These are phyloP conservation scores for Anthracocystis setariae DNA, from an alignment of 1,284 basidiomycete genomes.

Conservation along the genomic window DNA sequence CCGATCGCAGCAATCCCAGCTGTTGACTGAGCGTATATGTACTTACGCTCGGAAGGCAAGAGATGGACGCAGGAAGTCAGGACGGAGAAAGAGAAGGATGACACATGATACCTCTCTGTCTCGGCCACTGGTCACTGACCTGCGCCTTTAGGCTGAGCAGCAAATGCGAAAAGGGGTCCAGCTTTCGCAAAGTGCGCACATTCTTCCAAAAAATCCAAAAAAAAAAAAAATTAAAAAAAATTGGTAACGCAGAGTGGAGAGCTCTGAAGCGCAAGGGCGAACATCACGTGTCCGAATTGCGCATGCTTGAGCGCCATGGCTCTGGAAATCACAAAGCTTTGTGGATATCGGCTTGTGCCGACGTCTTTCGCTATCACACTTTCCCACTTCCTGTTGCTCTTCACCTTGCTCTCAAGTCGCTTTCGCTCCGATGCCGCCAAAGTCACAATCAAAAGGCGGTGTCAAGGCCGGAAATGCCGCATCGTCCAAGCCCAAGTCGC, in stretches of 20 bases:
- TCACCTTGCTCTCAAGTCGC: no score
- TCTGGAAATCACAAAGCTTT: background rate
- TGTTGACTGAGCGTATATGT: background rate
- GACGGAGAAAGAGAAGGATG: constrained; percentile 1
- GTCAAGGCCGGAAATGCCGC: constrained; percentile 20
- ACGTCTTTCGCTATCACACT: constrained; percentile 3
- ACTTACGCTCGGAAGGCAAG: background rate
- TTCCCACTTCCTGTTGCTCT: background rate
- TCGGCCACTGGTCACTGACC: constrained; percentile 3
- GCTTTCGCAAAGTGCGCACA: background rate
- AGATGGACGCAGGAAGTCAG: background rate
- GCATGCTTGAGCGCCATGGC: no score
- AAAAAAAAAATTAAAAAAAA: constrained; percentile 12
- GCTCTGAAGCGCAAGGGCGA: no score
- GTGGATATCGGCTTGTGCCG: background rate
- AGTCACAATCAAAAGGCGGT: constrained; percentile 25
- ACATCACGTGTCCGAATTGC: no score
- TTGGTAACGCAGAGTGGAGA: constrained; percentile 6
- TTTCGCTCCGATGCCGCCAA: constrained; percentile 33
- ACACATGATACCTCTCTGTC: background rate
- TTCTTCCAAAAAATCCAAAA: constrained; percentile 17
- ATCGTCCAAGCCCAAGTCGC: constrained; percentile 37
- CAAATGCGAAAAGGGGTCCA: constrained; percentile 1
- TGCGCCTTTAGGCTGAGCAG: constrained; percentile 13
- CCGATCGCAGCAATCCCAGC: background rate